phyloP scores from a whole-genome alignment of 805 yeast genomes.

The Kuraishia piskuri region DNA sequence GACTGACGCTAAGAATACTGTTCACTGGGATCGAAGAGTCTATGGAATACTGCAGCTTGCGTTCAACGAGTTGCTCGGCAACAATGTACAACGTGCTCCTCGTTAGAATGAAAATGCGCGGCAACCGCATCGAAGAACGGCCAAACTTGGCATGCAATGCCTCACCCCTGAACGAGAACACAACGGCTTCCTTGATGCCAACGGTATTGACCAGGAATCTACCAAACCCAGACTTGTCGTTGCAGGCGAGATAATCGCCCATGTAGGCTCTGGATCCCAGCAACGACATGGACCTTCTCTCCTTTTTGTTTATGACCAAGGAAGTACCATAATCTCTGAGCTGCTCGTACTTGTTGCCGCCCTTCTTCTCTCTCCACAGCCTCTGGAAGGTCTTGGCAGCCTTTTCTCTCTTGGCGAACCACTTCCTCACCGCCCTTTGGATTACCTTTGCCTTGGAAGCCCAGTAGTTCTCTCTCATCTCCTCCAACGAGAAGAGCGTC shows the following conservation, averaged over 20 bases:
- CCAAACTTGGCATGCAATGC: slow-evolving; percentile 82
- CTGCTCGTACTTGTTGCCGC: slow-evolving; percentile 77
- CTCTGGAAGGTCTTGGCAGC: slow-evolving; percentile 79
- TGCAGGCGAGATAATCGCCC: slow-evolving; percentile 93
- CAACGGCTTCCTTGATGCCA: slow-evolving; percentile 61
- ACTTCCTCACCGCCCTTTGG: slow-evolving; percentile 94
- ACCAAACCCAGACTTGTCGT: slow-evolving; percentile 64
- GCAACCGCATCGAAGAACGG: slow-evolving; percentile 74
- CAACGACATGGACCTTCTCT: slow-evolving; percentile 82
- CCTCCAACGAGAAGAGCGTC: slow-evolving; percentile 89
- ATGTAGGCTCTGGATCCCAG: slow-evolving; percentile 80
- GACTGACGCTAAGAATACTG: slow-evolving; percentile 50
- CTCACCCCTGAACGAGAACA: slow-evolving; percentile 79
- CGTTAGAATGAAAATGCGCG: slow-evolving; percentile 68
- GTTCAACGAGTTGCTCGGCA: slow-evolving; percentile 60
- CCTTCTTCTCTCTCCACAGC: slow-evolving; percentile 72
- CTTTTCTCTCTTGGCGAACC: slow-evolving; percentile 70
- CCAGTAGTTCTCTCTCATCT: slow-evolving; percentile 96
- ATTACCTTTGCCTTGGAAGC: slow-evolving; percentile 96
- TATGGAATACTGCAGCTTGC: slow-evolving; percentile 41
- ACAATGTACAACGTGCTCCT: slow-evolving; percentile 54
- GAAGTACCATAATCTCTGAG: slow-evolving; percentile 78
- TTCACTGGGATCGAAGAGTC: slow-evolving; percentile 59
- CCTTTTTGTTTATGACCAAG: slow-evolving; percentile 66
- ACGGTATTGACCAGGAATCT: slow-evolving; percentile 60